Base-by-base conservation (phyloP, 441 rosid species). In the Erodium texanum region DNA sequence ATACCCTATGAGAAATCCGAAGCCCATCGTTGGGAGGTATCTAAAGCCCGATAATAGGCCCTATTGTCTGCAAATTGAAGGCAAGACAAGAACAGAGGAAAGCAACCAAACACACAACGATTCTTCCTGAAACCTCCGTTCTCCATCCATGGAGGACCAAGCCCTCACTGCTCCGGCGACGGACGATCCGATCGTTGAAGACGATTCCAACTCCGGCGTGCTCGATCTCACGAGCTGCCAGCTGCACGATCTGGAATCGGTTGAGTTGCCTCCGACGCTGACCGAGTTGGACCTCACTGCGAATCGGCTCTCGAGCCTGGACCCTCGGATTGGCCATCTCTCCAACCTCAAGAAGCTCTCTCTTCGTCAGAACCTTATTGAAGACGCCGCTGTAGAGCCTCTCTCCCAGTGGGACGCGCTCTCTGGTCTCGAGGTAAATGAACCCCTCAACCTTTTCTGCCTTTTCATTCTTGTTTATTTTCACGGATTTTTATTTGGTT, bases 151-250 rank as follows among this genome's bases (percentile, higher is more conserved):
- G 82, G 75, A 74, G 62, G 67, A 36, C 70, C 74, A 43, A 1
- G 32, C 41, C 54, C 62, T 20, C 29, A 1, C 29, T 0, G 36
- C 38, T 41, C 66, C 58, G 24, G 82, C 65, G 22, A 56, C 58
- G 3, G 74, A 62, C 4, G 80, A 74, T 65, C 67, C 74, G 32
- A 27, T 73, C 72, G 76, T 70, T 61, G 96, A 84, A 69, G 65
- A 80, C 65, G 93, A 80, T 70, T 76, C 75, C 32, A 79, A 86
- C 15, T 70, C 34, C 71, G 80, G 79, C 0, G 48, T 84, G 65
- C 94, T 94, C 56, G 99, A 94, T 81, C 98, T 94, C 69, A 81
- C 87, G 73, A 86, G 99, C 83, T 86, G 74, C 76, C 99, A 94
- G 84, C 94, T 94, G 61, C 96, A 89, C 78, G 83, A 80, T 80